Conservation (phyloP, 2,329 filamentous ascomycete species). For the Tricladium varicosporioides region DNA sequence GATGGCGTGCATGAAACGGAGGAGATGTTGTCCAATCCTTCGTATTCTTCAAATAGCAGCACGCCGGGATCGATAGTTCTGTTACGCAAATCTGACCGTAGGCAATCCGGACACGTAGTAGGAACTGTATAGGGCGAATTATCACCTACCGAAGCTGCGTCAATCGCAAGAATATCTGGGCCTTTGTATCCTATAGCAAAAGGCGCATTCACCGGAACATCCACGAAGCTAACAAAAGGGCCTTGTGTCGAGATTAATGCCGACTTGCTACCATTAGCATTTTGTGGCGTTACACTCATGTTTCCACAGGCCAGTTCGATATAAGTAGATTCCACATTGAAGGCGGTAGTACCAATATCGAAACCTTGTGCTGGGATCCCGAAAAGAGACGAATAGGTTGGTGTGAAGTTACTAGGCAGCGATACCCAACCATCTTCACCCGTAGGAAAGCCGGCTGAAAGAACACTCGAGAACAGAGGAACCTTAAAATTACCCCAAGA, state of each 20-base stretch:
- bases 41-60: constrained; percentile 22
- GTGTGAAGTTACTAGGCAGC: constrained; percentile 8
- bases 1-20: constrained; percentile 20
- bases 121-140: constrained; percentile 13
- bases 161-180: constrained; percentile 18
- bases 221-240: constrained; percentile 19
- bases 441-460: constrained; percentile 1
- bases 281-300: constrained; percentile 3
- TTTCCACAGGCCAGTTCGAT: constrained; percentile 21
- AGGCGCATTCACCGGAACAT: constrained; percentile 10
- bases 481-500: constrained; percentile 33
- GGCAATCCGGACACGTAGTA: constrained; percentile 21
- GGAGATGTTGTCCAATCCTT: constrained; percentile 14
- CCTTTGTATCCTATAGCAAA: constrained; percentile 25
- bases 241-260: constrained; percentile 20
- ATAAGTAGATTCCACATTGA: constrained; percentile 25
- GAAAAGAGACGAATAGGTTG: constrained; percentile 23
- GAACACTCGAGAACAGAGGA: constrained; percentile 22
- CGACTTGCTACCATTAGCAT: constrained; percentile 2
- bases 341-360: constrained; percentile 18
- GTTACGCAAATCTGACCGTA: constrained; percentile 3
- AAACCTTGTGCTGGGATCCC: constrained; percentile 22
- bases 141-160: constrained; percentile 2
- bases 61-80: constrained; percentile 13
- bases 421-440: constrained; percentile 21